Evolutionary conservation across 768 basidiomycete species (phyloP).

Genomic region (Amanita fuliginea): DNA sequence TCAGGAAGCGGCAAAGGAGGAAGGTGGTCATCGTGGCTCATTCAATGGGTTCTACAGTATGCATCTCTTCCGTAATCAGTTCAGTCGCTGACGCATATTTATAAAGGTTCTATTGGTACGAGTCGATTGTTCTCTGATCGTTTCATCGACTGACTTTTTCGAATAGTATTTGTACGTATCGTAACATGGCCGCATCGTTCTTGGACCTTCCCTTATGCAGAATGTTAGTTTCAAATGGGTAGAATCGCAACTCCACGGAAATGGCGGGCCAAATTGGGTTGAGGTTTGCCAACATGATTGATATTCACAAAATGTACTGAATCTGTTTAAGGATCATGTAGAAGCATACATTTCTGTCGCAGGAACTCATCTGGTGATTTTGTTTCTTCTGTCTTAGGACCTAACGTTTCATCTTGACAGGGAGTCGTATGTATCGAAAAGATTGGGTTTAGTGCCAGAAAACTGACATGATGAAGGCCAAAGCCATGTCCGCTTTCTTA

Average conservation of each 20-base stretch:
- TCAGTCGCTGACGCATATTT: slow-evolving; percentile 1
- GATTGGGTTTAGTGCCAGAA: background rate
- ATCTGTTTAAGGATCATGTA: slow-evolving; percentile 53
- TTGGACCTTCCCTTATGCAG: background rate
- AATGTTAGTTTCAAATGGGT: slow-evolving; percentile 85
- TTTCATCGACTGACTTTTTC: slow-evolving; percentile 4
- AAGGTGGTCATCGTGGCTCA: slow-evolving; percentile 81
- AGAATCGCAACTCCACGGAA: slow-evolving; percentile 73
- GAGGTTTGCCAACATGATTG: slow-evolving; percentile 41
- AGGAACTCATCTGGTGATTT: slow-evolving; percentile 72
- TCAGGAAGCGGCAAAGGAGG: slow-evolving; percentile 54
- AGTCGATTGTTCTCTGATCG: background rate
- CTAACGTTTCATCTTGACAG: slow-evolving; percentile 22
- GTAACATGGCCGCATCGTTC: slow-evolving; percentile 2
- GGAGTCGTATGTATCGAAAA: slow-evolving; percentile 49
- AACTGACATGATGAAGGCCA: slow-evolving; percentile 38
- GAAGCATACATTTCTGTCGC: slow-evolving; percentile 78
- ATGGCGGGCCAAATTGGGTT: slow-evolving; percentile 83
- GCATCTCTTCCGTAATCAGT: slow-evolving; percentile 12
- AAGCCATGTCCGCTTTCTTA: slow-evolving; percentile 91
- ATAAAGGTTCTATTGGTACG: slow-evolving; percentile 41
- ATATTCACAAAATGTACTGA: slow-evolving; percentile 3
- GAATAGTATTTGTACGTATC: slow-evolving; percentile 73
- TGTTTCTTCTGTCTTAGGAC: background rate
- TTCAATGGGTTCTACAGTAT: slow-evolving; percentile 77